Base-by-base conservation (phyloP, 2,329 filamentous ascomycete genomes). In the Pyrenophora graminea region DNA sequence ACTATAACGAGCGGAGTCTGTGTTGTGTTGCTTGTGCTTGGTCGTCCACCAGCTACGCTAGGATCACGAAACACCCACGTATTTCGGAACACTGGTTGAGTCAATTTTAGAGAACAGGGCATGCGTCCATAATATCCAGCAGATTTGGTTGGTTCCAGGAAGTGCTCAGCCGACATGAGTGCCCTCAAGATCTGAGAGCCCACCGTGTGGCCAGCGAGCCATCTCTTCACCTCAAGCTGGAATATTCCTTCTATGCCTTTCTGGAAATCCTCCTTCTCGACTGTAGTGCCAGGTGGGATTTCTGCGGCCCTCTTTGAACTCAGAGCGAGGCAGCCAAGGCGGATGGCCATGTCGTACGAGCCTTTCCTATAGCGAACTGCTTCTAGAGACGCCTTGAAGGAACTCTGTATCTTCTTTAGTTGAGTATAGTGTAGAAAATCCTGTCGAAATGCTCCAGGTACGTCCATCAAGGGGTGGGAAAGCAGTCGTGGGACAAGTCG, bases 11-110 rank as follows among this genome's bases (percentile, higher is more conserved):
- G 31, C 13, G 27, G 27, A 30, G 10, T 9, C 33, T 53, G 32
- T 13, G 43, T 8, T 25, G 23, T 17, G 42, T 23, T 7, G 46
- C 21, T 21, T 32, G 19, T 5, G 41, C 21, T 23, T 32, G 31
- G n/a, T 27, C 36, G 9, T 33, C n/a, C 19, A 31, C 23, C 21
- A 41, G n/a, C 7, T 38, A 39, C 31, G 33, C 61, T 63, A 2
- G 68, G 67, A 36, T 72, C 67, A 3, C 36, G 38, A 31, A 71
- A 66, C 2, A 68, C 56, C 66, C 65, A 72, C 2, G 61, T 64
- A 3, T 63, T 66, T 10, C 65, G 64, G 19, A 67, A 56, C 6
- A 55, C 59, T 4, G 68, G 69, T 1, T 50, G 52, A 15, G 55
- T 66, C 7, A 62, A 43, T 15, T 57, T 15, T 7, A 70, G 42